phyloP scores from a whole-genome alignment of 2,329 filamentous ascomycete genomes.

The Claviceps sp. region DNA sequence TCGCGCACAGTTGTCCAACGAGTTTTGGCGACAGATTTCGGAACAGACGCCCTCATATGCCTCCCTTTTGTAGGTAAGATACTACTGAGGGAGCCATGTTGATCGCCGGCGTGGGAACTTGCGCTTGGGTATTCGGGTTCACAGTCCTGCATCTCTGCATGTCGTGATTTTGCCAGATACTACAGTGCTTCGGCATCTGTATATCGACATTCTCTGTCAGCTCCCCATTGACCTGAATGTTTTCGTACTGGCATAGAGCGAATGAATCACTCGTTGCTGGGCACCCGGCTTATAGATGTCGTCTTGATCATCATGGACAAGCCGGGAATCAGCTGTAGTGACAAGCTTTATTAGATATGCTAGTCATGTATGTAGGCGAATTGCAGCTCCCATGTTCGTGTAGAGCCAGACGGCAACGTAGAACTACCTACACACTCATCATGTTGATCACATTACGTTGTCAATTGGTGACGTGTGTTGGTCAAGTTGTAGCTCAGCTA shows the following conservation, averaged over 20 bases:
- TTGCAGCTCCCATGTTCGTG: no score
- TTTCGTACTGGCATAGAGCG: constrained; percentile 43
- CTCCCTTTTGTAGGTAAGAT: neutral
- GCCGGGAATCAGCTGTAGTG: constrained; percentile 47
- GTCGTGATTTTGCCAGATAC: constrained; percentile 20
- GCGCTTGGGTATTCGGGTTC: no score
- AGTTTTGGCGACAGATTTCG: neutral
- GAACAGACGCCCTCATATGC: neutral
- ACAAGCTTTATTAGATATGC: constrained; percentile 21
- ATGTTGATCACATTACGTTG: no score
- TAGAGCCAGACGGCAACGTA: no score
- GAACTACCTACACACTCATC: no score
- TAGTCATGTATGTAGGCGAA: no score
- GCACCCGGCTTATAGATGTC: constrained; percentile 41
- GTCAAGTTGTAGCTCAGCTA: no score
- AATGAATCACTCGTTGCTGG: constrained; percentile 37
- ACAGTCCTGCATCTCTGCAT: neutral
- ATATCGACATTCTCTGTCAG: constrained; percentile 36
- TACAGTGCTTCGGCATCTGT: constrained; percentile 18
- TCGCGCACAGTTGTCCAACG: neutral
- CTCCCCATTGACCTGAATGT: constrained; percentile 35
- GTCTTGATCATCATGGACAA: constrained; percentile 39
- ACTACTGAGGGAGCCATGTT: neutral
- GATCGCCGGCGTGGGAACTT: neutral
- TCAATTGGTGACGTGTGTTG: no score